A percentile compares a stretch with the other conserved stretches of the same genome.
Conservation (phyloP, 2,329 filamentous ascomycete species). For the Colletotrichum spaethianum region DNA sequence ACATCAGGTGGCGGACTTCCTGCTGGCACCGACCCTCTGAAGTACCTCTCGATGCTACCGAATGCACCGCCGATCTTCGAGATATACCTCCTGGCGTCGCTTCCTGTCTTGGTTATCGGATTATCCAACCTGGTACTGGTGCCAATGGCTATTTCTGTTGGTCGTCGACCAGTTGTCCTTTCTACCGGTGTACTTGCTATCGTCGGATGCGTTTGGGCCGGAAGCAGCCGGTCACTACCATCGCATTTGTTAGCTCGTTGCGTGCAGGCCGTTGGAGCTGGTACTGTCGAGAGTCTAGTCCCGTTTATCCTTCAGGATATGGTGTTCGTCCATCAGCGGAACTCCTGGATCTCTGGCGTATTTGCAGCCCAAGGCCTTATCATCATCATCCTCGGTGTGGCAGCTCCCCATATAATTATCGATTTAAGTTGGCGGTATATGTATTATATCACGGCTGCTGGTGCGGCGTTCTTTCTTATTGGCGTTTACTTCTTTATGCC, state of each 20-base stretch:
- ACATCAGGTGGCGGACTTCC: slow-evolving; percentile 40
- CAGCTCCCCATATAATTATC: slow-evolving; percentile 48
- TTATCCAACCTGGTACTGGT: slow-evolving; percentile 52
- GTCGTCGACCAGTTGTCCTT: slow-evolving; percentile 53
- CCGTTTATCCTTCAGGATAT: slow-evolving; percentile 56
- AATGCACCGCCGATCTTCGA: slow-evolving; percentile 48
- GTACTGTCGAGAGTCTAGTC: slow-evolving; percentile 52
- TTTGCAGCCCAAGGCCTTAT: slow-evolving; percentile 49
- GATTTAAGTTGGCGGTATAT: slow-evolving; percentile 52
- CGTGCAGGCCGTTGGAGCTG: slow-evolving; percentile 52
- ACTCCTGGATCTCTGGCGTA: slow-evolving; percentile 49
- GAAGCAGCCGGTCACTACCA: slow-evolving; percentile 47
- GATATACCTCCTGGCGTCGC: slow-evolving; percentile 50
- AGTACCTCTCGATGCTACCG: slow-evolving; percentile 36
- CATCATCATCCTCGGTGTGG: slow-evolving; percentile 47
- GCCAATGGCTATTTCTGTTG: slow-evolving; percentile 53
- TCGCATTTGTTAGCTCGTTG: slow-evolving; percentile 50
- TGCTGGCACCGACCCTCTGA: slow-evolving; percentile 43
- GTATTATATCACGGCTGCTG: slow-evolving; percentile 51
- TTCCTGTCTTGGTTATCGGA: slow-evolving; percentile 53
- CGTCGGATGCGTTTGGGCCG: slow-evolving; percentile 53
- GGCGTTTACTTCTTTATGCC: slow-evolving; percentile 50
- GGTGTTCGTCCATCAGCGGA: slow-evolving; percentile 55
- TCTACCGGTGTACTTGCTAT: slow-evolving; percentile 49
- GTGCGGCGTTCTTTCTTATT: slow-evolving; percentile 47